Evolutionary conservation across 495 filamentous ascomycete species (phyloP).

Genomic region (Lentithecium fluviatile): DNA sequence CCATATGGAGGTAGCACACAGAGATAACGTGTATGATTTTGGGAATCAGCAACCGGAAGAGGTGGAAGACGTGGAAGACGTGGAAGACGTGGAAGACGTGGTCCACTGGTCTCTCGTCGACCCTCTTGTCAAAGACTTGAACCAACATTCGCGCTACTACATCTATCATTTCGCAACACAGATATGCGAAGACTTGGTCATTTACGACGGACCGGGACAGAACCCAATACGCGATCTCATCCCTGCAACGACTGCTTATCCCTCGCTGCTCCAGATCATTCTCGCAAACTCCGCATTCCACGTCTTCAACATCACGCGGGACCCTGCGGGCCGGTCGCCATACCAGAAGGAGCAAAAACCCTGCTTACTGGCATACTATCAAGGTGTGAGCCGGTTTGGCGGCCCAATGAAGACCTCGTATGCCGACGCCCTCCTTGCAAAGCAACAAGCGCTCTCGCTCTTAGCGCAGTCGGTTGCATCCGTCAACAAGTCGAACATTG

Average conservation of each 20-base stretch:
- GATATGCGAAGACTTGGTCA: constrained; percentile 28
- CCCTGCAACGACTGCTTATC: constrained; percentile 12
- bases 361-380: constrained; percentile 20
- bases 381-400: constrained; percentile 12
- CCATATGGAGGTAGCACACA: background rate
- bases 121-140: constrained; percentile 23
- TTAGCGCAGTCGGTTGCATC: constrained; percentile 14
- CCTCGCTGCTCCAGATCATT: constrained; percentile 29
- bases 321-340: background rate
- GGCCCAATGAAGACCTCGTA: constrained; percentile 22
- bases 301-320: constrained; percentile 24
- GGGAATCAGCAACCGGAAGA: no score
- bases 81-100: no score
- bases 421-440: constrained; percentile 25
- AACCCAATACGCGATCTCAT: constrained; percentile 33
- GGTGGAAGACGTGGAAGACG: no score
- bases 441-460: constrained; percentile 23
- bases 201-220: constrained; percentile 21
- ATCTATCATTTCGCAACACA: constrained; percentile 30
- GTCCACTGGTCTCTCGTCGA: constrained; percentile 11
- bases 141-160: constrained; percentile 20
- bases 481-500: constrained; percentile 23
- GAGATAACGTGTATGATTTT: background rate
- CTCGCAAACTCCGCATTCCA: constrained; percentile 33
- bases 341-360: constrained; percentile 20